Evolutionary conservation across 345 rosid genomes (phyloP).

Genomic region (Citrus inodora): DNA sequence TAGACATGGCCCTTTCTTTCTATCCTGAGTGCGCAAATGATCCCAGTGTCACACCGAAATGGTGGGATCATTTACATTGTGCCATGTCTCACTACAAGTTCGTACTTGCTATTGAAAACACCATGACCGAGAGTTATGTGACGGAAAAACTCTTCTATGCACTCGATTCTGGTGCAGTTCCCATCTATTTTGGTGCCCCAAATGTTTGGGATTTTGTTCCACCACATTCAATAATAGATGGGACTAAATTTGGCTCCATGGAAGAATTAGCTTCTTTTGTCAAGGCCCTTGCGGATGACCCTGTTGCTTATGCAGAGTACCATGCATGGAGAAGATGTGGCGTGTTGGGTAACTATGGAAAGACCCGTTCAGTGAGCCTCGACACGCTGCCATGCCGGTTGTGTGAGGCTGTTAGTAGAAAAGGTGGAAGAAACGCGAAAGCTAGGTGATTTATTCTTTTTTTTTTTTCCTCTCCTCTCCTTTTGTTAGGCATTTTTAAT

Average conservation of each 20-base stretch:
- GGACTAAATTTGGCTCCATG: slow-evolving; percentile 62
- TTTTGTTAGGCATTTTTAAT: not conserved
- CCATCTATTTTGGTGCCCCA: slow-evolving; percentile 87
- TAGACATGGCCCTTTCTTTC: slow-evolving; percentile 61
- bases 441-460: slow-evolving; percentile 8
- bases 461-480: not conserved
- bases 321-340: slow-evolving; percentile 99
- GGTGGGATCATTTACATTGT: slow-evolving; percentile 95
- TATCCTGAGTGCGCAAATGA: slow-evolving; percentile 68
- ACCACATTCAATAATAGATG: slow-evolving; percentile 80
- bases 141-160: slow-evolving; percentile 94
- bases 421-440: slow-evolving; percentile 61
- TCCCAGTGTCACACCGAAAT: slow-evolving; percentile 45
- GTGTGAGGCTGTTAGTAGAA: slow-evolving; percentile 70
- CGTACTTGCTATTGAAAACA: slow-evolving; percentile 89
- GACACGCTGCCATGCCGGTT: slow-evolving; percentile 90
- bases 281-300: slow-evolving; percentile 61
- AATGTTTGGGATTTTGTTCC: slow-evolving; percentile 83
- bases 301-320: slow-evolving; percentile 77
- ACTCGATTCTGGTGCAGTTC: slow-evolving; percentile 80
- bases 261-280: slow-evolving; percentile 66
- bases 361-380: slow-evolving; percentile 58
- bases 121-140: slow-evolving; percentile 74
- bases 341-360: slow-evolving; percentile 58
- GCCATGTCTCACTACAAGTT: slow-evolving; percentile 97